These are phyloP conservation scores for Monilinia aucupariae DNA, from an alignment of 2,329 filamentous ascomycete genomes.

Conservation along the genomic window DNA sequence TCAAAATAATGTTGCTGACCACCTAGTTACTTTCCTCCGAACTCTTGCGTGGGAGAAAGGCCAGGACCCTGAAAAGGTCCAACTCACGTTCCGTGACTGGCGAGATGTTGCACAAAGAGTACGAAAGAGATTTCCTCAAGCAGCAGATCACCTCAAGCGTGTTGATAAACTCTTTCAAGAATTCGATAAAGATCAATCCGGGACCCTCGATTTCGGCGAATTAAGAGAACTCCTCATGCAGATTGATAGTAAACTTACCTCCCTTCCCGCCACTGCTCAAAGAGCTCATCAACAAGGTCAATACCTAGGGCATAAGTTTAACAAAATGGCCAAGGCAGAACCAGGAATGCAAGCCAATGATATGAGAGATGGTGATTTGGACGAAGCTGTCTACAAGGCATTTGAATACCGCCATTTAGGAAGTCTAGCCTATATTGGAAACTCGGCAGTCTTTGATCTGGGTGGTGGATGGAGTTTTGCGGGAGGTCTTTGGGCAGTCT, in stretches of 20 bases:
- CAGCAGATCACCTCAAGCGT: conserved; percentile 76
- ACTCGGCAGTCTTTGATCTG: conserved; percentile 91
- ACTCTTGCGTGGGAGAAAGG: conserved; percentile 88
- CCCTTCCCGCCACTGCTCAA: conserved; percentile 89
- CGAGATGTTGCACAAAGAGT: conserved; percentile 76
- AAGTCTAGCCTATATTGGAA: conserved; percentile 89
- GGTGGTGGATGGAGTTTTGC: conserved; percentile 69
- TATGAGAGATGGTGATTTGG: conserved; percentile 80
- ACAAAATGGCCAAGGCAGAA: conserved; percentile 74
- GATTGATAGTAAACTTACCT: conserved; percentile 93
- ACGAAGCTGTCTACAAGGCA: conserved; percentile 86
- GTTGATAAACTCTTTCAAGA: conserved; percentile 86
- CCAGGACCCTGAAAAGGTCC: conserved; percentile 80
- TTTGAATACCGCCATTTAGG: conserved; percentile 94
- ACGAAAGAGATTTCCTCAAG: conserved; percentile 85
- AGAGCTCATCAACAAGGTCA: conserved; percentile 92
- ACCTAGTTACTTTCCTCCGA: conserved; percentile 85
- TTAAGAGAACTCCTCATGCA: conserved; percentile 80
- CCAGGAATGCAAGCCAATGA: conserved; percentile 74
- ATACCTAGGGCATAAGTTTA: conserved; percentile 91
- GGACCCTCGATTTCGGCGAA: conserved; percentile 91
- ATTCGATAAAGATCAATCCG: conserved; percentile 89
- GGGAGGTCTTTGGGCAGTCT: conserved; percentile 87
- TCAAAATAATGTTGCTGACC: conserved; percentile 92
- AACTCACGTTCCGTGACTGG: conserved; percentile 86